Conservation (phyloP, 1,284 basidiomycete species). For the Ceratobasidium theobromae region DNA sequence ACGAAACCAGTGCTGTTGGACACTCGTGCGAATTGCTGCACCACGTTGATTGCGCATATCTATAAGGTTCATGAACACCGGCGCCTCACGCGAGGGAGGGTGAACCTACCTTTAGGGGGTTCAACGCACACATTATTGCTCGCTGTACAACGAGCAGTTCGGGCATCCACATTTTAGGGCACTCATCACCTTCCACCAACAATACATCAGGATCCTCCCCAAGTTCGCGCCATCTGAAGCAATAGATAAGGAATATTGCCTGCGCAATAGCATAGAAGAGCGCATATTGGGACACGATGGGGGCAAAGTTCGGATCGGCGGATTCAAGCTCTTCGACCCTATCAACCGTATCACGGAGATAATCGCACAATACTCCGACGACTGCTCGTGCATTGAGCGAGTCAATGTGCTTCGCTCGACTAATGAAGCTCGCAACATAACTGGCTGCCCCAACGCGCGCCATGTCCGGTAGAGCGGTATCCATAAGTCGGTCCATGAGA, state of each 20-base stretch:
- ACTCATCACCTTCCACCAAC: slow-evolving; percentile 39
- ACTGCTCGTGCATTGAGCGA: slow-evolving; percentile 74
- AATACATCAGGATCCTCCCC: slow-evolving; percentile 47
- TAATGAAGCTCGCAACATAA: slow-evolving; percentile 92
- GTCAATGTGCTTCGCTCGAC: slow-evolving; percentile 85
- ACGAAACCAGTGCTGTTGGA: slow-evolving; percentile 90
- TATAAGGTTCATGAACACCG: slow-evolving; percentile 41
- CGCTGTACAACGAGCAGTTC: slow-evolving; percentile 80
- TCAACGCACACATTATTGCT: slow-evolving; percentile 79
- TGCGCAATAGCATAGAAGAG: slow-evolving; percentile 95
- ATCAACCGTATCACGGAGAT: slow-evolving; percentile 74
- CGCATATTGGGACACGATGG: slow-evolving; percentile 14
- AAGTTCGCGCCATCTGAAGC: slow-evolving; percentile 94
- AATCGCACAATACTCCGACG: slow-evolving; percentile 81
- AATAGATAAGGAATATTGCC: slow-evolving; percentile 95
- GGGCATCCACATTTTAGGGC: slow-evolving; percentile 73
- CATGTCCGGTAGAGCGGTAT: slow-evolving; percentile 60
- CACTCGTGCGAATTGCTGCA: slow-evolving; percentile 91
- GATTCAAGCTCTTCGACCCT: slow-evolving; percentile 59
- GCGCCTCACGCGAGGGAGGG: neutral
- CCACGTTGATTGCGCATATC: slow-evolving; percentile 89
- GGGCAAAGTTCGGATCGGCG: slow-evolving; percentile 53
- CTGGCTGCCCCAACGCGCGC: slow-evolving; percentile 87
- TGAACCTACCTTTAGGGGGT: slow-evolving; percentile 78
- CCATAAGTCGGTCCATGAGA: slow-evolving; percentile 82